Evolutionary conservation across 805 yeast genomes (phyloP), one percentile per base, ranked within the genome.

Genomic region (Suhomyces xylopsoci): DNA sequence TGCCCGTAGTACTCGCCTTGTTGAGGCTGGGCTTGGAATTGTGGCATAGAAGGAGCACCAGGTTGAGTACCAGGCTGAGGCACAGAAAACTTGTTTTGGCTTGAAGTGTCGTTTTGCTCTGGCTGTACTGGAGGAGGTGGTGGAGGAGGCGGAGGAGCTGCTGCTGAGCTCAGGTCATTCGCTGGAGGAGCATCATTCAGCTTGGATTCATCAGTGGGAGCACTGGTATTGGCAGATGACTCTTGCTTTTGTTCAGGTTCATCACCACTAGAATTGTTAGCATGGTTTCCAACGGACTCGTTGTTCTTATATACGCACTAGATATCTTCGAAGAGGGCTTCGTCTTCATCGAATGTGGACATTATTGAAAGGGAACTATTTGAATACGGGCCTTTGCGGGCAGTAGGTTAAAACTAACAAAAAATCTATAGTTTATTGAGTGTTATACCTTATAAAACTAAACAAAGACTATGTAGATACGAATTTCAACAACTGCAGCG

Each of bases 291-390:
- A 20, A 25, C 19, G 24, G 32, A 40, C 9, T 17, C 25, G 12
- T 19, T 19, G 20, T 32, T 25, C 28, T 15, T 25, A n/a, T n/a
- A 19, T 42, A 66, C 68, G 50, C 63, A 73, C 73, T 92, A 92
- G 73, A 92, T 89, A 69, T 92, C 97, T 73, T 91, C 96, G 71
- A 92, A 92, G 69, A 88, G 85, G 63, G 90, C 93, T 69, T 91
- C 97, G 73, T 92, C 97, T 74, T 91, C 97, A 73, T 90, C 96
- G 55, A 87, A 81, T 45, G 54, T 20, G 25, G 52, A 50, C 52
- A 50, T 50, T 19, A 17, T 22, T 25, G 30, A 14, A 8, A n/a
- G 36, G 24, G 24, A 5, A 19, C 42, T 38, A 38, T n/a, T 38
- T 19, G 6, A 38, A 38, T 38, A 38, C 42, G 42, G 42, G 42